A percentile compares a stretch with the other conserved stretches of the same genome.
These are phyloP conservation scores for Nakazawaea wyomingensis DNA, from an alignment of 805 yeast genomes.

Conservation along the genomic window DNA sequence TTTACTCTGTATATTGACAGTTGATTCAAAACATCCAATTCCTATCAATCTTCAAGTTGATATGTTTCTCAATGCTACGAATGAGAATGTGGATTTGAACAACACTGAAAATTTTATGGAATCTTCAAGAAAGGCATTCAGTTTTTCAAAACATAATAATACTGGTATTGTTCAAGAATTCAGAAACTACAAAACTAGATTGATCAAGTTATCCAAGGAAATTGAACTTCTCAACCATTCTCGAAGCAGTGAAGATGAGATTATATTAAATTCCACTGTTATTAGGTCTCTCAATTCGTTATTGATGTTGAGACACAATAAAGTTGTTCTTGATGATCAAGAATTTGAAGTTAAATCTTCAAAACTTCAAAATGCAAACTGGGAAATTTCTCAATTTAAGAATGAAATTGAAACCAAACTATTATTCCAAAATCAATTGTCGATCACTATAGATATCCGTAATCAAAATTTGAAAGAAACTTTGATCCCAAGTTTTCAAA, in stretches of 20 bases:
- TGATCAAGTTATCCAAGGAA: conserved; percentile 6
- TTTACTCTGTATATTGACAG: conserved; percentile 5
- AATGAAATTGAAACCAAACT: neutral
- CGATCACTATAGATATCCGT: conserved; percentile 25
- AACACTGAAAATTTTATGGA: conserved; percentile 2
- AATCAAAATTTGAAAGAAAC: conserved; percentile 37
- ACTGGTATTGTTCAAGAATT: conserved; percentile 8
- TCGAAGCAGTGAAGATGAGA: neutral
- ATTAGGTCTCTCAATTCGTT: conserved; percentile 10
- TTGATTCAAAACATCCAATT: conserved; percentile 10
- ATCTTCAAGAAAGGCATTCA: conserved; percentile 6
- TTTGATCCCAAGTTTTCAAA: conserved; percentile 53
- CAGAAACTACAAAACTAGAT: conserved; percentile 9
- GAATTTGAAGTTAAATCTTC: conserved; percentile 8
- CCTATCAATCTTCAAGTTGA: conserved; percentile 9
- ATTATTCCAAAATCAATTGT: conserved; percentile 6
- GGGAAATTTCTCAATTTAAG: conserved; percentile 3
- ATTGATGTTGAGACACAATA: neutral
- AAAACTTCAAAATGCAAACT: conserved; percentile 2
- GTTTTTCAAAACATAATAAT: conserved; percentile 10
- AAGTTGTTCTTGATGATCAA: conserved; percentile 5
- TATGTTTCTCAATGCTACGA: conserved; percentile 11
- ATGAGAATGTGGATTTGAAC: conserved; percentile 12
- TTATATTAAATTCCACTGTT: conserved; percentile 1
- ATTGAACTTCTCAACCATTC: conserved; percentile 4